These are phyloP conservation scores for Clavispora phyllophila DNA, from an alignment of 805 yeast species.

Conservation along the genomic window DNA sequence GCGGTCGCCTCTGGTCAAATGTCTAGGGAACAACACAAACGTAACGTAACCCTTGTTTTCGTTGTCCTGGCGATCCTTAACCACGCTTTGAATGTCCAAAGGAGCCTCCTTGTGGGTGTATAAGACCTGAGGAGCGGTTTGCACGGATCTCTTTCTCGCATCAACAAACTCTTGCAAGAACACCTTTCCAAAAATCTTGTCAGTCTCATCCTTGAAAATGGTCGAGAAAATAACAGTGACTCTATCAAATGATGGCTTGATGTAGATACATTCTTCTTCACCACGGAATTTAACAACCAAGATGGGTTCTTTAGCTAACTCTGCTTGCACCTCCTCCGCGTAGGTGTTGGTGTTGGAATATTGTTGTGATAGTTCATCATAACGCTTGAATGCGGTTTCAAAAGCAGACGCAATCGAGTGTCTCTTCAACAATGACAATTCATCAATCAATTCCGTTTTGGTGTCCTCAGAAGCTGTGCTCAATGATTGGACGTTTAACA, in stretches of 20 bases:
- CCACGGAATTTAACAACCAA: conserved; percentile 82
- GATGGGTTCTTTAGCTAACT: conserved; percentile 49
- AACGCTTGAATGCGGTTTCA: conserved; percentile 75
- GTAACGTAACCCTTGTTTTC: conserved; percentile 52
- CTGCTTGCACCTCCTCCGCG: conserved; percentile 40
- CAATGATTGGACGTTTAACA: conserved; percentile 50
- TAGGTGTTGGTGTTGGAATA: conserved; percentile 40
- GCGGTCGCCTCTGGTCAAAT: conserved; percentile 54
- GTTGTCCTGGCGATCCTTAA: conserved; percentile 39
- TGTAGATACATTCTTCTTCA: conserved; percentile 76
- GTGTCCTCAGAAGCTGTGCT: conserved; percentile 40
- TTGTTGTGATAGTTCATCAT: conserved; percentile 56
- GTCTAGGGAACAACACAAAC: conserved; percentile 79
- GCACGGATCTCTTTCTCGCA: conserved; percentile 92
- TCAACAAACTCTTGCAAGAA: conserved; percentile 92
- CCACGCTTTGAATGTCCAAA: conserved; percentile 51
- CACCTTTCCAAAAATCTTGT: conserved; percentile 83
- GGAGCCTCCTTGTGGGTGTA: conserved; percentile 92
- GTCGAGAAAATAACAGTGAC: conserved; percentile 96
- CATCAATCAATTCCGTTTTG: conserved; percentile 48
- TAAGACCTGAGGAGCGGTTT: conserved; percentile 96
- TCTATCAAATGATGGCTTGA: conserved; percentile 90
- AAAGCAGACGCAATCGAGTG: conserved; percentile 91
- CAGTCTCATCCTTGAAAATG: conserved; percentile 93
- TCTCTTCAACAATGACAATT: conserved; percentile 74